Percentiles rank a stretch among this genome's conserved stretches.
Evolutionary conservation across 768 basidiomycete species (phyloP).

Genomic region (Hygrophorus russula): DNA sequence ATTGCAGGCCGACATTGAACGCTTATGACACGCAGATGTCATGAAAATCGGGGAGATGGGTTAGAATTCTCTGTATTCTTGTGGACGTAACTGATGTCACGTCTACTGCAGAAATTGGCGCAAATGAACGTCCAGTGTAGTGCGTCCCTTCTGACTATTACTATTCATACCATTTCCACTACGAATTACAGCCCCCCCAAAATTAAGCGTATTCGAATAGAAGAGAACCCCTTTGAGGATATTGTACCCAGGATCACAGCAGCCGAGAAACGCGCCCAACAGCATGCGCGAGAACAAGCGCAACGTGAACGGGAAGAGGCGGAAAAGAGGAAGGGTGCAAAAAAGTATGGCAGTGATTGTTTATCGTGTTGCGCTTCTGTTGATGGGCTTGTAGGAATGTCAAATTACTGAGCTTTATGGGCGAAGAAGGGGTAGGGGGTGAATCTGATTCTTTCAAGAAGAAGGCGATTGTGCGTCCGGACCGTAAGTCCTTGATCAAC

Average conservation of each 20-base stretch:
- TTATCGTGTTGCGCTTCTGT: neutral
- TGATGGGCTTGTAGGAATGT: slow-evolving; percentile 53
- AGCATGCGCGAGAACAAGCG: slow-evolving; percentile 64
- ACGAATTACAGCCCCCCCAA: slow-evolving; percentile 64
- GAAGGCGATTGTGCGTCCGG: slow-evolving; percentile 75
- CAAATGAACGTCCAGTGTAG: slow-evolving; percentile 74
- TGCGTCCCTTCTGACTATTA: slow-evolving; percentile 23
- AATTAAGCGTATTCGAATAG: slow-evolving; percentile 72
- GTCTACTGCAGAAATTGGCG: slow-evolving; percentile 47
- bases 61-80: slow-evolving; percentile 21
- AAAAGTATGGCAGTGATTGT: slow-evolving; percentile 51
- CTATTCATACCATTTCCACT: neutral
- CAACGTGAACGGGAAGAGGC: slow-evolving; percentile 73
- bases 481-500: slow-evolving; percentile 45
- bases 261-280: slow-evolving; percentile 79
- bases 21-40: slow-evolving; percentile 46
- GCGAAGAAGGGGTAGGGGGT: slow-evolving; percentile 50
- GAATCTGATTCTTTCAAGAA: slow-evolving; percentile 52
- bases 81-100: slow-evolving; percentile 2
- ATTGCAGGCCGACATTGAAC: neutral
- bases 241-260: slow-evolving; percentile 96
- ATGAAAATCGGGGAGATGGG: slow-evolving; percentile 88
- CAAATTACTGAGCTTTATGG: slow-evolving; percentile 79
- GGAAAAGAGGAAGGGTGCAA: slow-evolving; percentile 62
- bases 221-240: slow-evolving; percentile 92